Evolutionary conservation across 768 basidiomycete species (phyloP), one percentile per base, ranked within the genome.

Genomic region (Boletus rufocinnamomeus): DNA sequence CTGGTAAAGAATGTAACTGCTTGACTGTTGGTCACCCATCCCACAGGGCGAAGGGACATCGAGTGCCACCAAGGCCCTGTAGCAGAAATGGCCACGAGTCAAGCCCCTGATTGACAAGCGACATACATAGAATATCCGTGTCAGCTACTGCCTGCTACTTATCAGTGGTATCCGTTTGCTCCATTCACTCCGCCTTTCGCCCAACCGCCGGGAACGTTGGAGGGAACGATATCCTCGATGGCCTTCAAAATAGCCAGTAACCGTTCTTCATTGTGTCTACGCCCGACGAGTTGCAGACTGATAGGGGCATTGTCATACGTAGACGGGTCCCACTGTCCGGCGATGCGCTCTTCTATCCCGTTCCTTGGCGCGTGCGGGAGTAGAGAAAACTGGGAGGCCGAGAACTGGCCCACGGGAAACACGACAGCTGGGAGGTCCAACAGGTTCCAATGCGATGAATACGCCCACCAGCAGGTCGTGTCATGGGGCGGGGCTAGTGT

Each of bases 391-490:
- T 68, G 63, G 52, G 64, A 66, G 41, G 76, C 69, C 40, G 52
- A 65, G 63, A 72, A 67, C 58, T 73, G 72, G 19, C 76, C 79
- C 38, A 75, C 76, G 28, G 82, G 82, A 68, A 83, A 80, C 4
- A 76, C 79, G 21, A 75, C 77, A 21, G 75, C 76, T 11, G 82
- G 75, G 53, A 78, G 79, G 66, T 84, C 82, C 60, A 77, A 62
- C 53, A 84, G 62, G 63, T 84, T 84, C 80, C 82, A 82, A 61
- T 83, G 78, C 2, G 79, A 78, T 7, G 77, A 78, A 63, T 82
- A 82, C 8, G 75, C 73, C 79, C 80, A 80, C 76, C 78, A 82
- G n/a, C 75, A 70, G 14, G 76, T 78, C 5, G 74, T 76, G 59
- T 78, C 77, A 53, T 82, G 81, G 9, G 78, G 81, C 7, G 80